Percentiles rank a stretch among this genome's conserved stretches.
These are phyloP conservation scores for Neurospora sp. DNA, from an alignment of 495 filamentous ascomycete species.

Conservation along the genomic window DNA sequence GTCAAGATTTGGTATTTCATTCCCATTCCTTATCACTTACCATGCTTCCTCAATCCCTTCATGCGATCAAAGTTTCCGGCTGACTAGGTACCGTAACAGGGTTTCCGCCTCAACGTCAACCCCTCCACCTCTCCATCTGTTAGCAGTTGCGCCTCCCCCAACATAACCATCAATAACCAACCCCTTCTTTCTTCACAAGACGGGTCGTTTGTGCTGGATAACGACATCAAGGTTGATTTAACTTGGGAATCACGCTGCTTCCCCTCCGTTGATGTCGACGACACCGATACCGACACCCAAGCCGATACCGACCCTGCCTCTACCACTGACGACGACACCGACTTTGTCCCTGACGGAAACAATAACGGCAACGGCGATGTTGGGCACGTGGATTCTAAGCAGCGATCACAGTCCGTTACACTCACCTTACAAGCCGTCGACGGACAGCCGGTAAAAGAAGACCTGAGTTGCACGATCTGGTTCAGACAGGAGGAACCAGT, in stretches of 20 bases:
- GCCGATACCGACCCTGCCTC: conserved; percentile 32
- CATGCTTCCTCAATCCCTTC: too few species aligned
- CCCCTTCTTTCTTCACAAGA: conserved; percentile 21
- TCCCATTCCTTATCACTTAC: not conserved
- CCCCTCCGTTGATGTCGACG: conserved; percentile 29
- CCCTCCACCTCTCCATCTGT: conserved; percentile 2
- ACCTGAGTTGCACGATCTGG: not conserved
- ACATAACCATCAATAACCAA: conserved; percentile 26
- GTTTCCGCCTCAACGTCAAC: conserved; percentile 23
- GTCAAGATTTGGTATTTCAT: conserved; percentile 1
- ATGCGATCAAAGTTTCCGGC: too few species aligned
- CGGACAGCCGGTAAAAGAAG: not conserved
- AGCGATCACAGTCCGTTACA: not conserved
- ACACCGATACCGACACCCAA: conserved; percentile 35
- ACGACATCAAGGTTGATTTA: conserved; percentile 19
- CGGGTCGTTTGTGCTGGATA: conserved; percentile 19
- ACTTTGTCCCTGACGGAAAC: not conserved
- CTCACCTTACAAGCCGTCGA: not conserved
- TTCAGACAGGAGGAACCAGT: not conserved
- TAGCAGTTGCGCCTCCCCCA: conserved; percentile 22
- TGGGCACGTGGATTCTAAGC: not conserved
- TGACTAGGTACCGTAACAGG: not conserved
- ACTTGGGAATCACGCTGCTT: conserved; percentile 39
- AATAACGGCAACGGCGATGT: too few species aligned
- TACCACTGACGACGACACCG: too few species aligned